A percentile compares a stretch with the other conserved stretches of the same genome.
Conservation (phyloP, 2,329 filamentous ascomycete genomes). For the Penicillium brevicompactum region DNA sequence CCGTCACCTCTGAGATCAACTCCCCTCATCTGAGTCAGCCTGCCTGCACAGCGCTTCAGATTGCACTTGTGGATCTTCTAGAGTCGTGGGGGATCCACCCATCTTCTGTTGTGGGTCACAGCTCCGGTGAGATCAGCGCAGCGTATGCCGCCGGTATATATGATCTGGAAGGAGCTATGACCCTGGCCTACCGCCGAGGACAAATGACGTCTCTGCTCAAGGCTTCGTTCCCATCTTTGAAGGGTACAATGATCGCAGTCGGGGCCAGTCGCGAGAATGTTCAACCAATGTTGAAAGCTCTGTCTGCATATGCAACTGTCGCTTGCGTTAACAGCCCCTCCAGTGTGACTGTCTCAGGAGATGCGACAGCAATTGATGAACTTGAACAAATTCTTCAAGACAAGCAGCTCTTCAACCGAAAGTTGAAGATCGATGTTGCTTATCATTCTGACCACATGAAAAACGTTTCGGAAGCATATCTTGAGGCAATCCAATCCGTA, state of each 20-base stretch:
- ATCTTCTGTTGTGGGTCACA: constrained; percentile 22
- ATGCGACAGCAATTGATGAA: constrained; percentile 19
- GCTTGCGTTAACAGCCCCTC: constrained; percentile 27
- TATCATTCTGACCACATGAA: constrained; percentile 27
- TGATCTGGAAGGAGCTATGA: constrained; percentile 19
- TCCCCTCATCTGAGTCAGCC: constrained; percentile 24
- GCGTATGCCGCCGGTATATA: constrained; percentile 24
- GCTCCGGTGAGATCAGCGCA: constrained; percentile 27
- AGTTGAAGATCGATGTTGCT: constrained; percentile 33
- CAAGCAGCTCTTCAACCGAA: constrained; percentile 27
- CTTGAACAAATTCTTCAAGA: constrained; percentile 15
- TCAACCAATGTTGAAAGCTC: constrained; percentile 17
- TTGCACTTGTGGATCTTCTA: constrained; percentile 22
- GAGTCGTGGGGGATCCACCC: constrained; percentile 21
- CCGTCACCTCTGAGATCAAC: constrained; percentile 15
- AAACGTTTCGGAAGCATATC: constrained; percentile 22
- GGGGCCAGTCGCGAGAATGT: constrained; percentile 22
- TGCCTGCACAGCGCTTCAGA: constrained; percentile 22
- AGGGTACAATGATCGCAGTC: constrained; percentile 34
- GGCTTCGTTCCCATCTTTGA: constrained; percentile 19
- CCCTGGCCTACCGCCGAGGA: constrained; percentile 25
- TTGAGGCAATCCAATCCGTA: constrained; percentile 19
- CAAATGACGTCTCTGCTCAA: constrained; percentile 23
- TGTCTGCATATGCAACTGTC: constrained; percentile 19
- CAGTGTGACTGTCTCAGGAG: constrained; percentile 25